Conservation (phyloP, 192 early-diverging fungal genomes). For the Podila horticola region DNA sequence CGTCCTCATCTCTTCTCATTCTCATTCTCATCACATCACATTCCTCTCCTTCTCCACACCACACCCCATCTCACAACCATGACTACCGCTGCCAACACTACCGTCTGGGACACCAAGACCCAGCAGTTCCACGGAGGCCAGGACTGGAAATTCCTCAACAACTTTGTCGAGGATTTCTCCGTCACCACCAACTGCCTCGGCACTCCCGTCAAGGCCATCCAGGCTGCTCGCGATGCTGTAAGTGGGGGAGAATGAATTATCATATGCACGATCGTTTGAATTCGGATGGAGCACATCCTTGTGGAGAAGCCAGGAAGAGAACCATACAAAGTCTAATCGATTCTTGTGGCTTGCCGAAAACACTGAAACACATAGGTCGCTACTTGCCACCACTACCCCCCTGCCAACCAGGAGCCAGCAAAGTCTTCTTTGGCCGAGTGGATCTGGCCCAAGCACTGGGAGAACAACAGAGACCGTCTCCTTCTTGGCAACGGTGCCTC, state of each 20-base stretch:
- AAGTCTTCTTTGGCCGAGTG: conserved; percentile 84
- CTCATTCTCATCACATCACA: not conserved
- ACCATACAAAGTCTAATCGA: too few species aligned
- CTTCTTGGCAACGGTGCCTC: conserved; percentile 91
- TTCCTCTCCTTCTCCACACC: not conserved
- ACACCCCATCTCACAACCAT: conserved; percentile 2
- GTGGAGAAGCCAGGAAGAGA: too few species aligned
- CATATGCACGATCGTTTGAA: too few species aligned
- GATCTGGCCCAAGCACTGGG: conserved; percentile 74
- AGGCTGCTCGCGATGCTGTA: conserved; percentile 79
- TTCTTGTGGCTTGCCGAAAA: not conserved
- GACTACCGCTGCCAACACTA: conserved; percentile 32
- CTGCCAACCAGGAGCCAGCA: conserved; percentile 92
- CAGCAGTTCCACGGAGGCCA: conserved; percentile 93
- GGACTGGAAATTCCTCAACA: conserved; percentile 81
- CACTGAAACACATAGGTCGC: conserved; percentile 45
- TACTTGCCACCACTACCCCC: conserved; percentile 88
- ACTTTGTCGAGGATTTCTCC: conserved; percentile 93
- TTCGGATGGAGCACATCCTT: too few species aligned
- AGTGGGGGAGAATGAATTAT: conserved; percentile 18
- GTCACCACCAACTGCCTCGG: conserved; percentile 93
- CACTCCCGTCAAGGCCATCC: conserved; percentile 77
- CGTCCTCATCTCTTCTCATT: not conserved
- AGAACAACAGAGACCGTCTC: conserved; percentile 68
- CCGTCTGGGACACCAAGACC: conserved; percentile 86